Base-by-base conservation (phyloP, 23 red algal genomes). In the Agarophyton chilense region DNA sequence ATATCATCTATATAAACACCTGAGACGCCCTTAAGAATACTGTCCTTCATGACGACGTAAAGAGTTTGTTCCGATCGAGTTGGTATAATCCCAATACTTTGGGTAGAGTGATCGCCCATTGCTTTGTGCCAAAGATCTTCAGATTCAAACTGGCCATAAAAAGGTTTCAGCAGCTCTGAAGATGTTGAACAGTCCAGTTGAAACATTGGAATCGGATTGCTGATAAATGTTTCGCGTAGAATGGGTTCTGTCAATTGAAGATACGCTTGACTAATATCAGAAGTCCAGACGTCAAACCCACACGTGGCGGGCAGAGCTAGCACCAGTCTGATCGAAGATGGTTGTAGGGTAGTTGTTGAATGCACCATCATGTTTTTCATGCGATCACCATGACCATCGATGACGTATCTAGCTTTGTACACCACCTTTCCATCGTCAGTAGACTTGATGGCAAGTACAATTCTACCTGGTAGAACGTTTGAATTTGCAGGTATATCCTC, bases 381-480 rank as follows among this genome's bases (percentile, higher is more conserved):
- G 43, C 45, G 36, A 9, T 78, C 73, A 10, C 41, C 34, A 17
- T 49, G 42, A 24, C 73, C 0, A 47, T 49, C 18, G 4, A 78
- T 78, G 19, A 78, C 73, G 52, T 78, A 78, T 24, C 73, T 41
- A 24, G 41, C 73, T 40, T 50, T 78, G 73, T 78, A 51, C 39
- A 47, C 49, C 17, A 49, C 45, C 17, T 49, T 45, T 17, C 8
- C 26, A 78, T 78, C 45, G 14, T 47, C 3, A 10, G 73, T 50
- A 21, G 73, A 78, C 73, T 78, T 78, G 13, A 78, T 19, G 21
- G 38, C 73, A 9, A 51, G 29, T n/a, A 50, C 73, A 17, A 78
- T 47, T 17, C 73, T 40, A 16, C 0, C 73, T 9, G 28, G 73
- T 22, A 78, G 50, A 24, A 78, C 42, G 29, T 78, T 78, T 46